Conservation (phyloP, 148 eudicot genomes). For the Rhododendron molle region DNA sequence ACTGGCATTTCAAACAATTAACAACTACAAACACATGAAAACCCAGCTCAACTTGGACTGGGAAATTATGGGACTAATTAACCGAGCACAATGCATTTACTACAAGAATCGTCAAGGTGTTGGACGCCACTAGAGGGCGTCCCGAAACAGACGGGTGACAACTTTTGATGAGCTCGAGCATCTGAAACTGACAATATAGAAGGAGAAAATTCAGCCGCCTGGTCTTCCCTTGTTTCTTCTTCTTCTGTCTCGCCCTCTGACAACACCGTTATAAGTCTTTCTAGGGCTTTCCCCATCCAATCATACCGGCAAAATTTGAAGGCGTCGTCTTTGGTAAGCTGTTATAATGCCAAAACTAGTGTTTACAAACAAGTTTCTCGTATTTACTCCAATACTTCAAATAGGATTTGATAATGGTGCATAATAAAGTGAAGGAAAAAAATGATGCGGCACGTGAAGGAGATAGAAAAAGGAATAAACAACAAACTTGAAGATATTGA, state of each 20-base stretch:
- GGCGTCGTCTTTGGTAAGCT: conserved; percentile 22
- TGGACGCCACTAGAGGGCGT: conserved; percentile 3
- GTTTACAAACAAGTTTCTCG: background rate
- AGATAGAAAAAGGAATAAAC: background rate
- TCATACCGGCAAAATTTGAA: conserved; percentile 23
- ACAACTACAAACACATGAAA: background rate
- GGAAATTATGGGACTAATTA: conserved; percentile 11
- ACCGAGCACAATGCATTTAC: conserved; percentile 8
- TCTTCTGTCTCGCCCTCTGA: background rate
- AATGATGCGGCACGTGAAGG: background rate
- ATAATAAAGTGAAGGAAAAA: background rate
- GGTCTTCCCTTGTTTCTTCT: conserved; percentile 6
- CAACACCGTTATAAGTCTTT: conserved; percentile 6
- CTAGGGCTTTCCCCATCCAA: conserved; percentile 23
- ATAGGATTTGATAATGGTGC: background rate
- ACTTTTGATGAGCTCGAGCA: conserved; percentile 4
- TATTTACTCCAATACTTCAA: background rate
- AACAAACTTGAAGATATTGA: background rate
- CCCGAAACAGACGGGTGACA: conserved; percentile 10
- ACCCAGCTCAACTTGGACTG: background rate
- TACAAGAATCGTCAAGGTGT: conserved; percentile 13
- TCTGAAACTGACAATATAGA: background rate
- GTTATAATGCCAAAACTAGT: conserved; percentile 4
- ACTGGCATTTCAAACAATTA: background rate
- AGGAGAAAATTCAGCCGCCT: conserved; percentile 1